Base-by-base conservation (phyloP, 768 basidiomycete genomes). In the Saitozyma podzolica region DNA sequence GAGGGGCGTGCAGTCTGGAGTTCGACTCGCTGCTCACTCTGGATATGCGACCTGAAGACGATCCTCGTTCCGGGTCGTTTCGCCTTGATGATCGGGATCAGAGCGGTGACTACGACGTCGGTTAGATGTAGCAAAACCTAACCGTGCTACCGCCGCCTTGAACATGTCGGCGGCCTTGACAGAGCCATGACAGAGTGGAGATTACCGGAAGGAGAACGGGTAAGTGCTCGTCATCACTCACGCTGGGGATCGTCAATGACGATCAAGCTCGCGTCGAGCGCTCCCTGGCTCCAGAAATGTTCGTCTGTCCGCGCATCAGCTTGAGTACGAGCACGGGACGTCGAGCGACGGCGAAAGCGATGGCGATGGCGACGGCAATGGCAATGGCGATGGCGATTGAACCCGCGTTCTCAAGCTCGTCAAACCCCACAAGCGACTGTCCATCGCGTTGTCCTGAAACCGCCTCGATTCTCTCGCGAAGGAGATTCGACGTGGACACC, bases 31-130 rank as follows among this genome's bases (percentile, higher is more conserved):
- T 29, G 29, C 72, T 58, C 19, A 77, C 76, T 92, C 82, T 97
- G 92, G 64, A 96, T 96, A 82, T 96, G 93, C 56, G 92, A 95
- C 50, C 93, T 88, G 79, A 94, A 97, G 67, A 94, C 83, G 74
- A 96, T 91, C 57, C 92, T 92, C 52, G 93, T 82, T 29, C 89
- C 87, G 2, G 92, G 92, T 61, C 89, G 84, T 58, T 88, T 82
- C 82, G 89, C 88, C 78, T 86, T 87, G 83, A 96, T 95, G 68
- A 93, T 84, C 7, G 94, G 94, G 77, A 97, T 94, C 58, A 96
- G 84, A 54, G 92, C 92, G 48, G 92, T 90, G 87, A 96, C 64
- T 76, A 40, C 11, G n/a, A n/a, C n/a, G n/a, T n/a, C n/a, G n/a
- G n/a, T n/a, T n/a, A n/a, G n/a, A n/a, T n/a, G n/a, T n/a, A n/a